Conservation (phyloP, 345 rosid genomes). For the Mangifera indica region DNA sequence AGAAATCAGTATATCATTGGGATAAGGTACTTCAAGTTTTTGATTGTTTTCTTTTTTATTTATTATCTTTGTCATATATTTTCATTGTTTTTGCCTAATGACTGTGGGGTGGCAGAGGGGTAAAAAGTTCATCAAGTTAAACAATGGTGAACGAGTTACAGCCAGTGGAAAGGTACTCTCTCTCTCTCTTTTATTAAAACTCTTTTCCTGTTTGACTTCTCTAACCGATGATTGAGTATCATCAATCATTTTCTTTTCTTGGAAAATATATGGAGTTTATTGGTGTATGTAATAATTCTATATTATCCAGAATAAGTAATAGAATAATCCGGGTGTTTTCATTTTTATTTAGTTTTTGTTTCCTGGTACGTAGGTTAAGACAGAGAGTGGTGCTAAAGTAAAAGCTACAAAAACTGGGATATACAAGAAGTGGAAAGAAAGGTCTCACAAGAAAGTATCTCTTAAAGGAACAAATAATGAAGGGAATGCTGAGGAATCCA, state of each 20-base stretch:
- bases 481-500: slow-evolving; percentile 39
- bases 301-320: neutral
- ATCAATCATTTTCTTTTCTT: neutral
- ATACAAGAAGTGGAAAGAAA: slow-evolving; percentile 90
- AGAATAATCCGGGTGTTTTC: neutral
- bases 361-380: slow-evolving; percentile 55
- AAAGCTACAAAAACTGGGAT: slow-evolving; percentile 70
- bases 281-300: neutral
- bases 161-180: slow-evolving; percentile 92
- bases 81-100: neutral
- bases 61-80: neutral
- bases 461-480: slow-evolving; percentile 45
- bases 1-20: slow-evolving; percentile 76
- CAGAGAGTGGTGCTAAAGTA: slow-evolving; percentile 87
- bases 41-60: neutral
- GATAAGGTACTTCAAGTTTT: slow-evolving; percentile 65
- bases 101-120: slow-evolving; percentile 61
- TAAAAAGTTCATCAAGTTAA: slow-evolving; percentile 90
- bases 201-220: neutral
- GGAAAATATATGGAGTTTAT: neutral
- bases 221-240: neutral
- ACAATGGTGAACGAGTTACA: slow-evolving; percentile 92
- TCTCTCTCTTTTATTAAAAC: neutral
- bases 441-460: slow-evolving; percentile 59
- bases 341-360: slow-evolving; percentile 2